Evolutionary conservation across 2,329 filamentous ascomycete species (phyloP).

Genomic region (Chaetomiaceae sp.): DNA sequence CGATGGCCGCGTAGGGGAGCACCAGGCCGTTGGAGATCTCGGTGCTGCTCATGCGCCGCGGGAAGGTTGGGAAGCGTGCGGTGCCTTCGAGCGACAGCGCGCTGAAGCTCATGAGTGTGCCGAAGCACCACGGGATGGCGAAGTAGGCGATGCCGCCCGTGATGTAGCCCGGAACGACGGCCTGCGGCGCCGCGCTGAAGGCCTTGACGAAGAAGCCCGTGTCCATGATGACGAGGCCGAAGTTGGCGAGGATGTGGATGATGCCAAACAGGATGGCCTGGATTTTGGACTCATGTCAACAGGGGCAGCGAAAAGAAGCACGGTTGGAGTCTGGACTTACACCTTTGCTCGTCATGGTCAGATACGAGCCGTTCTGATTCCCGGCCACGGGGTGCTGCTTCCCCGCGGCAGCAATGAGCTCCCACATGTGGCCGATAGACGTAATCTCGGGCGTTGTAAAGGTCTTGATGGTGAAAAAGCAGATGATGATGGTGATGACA

Average conservation of each 20-base stretch:
- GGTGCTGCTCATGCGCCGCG: background rate
- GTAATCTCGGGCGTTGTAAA: background rate
- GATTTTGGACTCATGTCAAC: background rate
- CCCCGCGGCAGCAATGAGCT: background rate
- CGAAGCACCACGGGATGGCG: background rate
- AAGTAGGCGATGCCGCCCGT: background rate
- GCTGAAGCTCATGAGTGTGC: background rate
- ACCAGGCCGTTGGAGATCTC: background rate
- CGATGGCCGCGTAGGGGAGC: background rate
- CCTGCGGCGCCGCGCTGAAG: background rate
- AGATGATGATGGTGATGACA: background rate
- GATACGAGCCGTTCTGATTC: background rate
- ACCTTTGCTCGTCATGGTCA: constrained; percentile 2
- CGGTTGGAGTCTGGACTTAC: background rate
- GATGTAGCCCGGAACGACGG: background rate
- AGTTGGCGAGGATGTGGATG: background rate
- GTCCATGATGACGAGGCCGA: constrained; percentile 1
- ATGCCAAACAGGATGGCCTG: background rate
- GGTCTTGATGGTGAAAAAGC: background rate
- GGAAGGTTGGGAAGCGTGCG: background rate
- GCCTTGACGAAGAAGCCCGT: constrained; percentile 2
- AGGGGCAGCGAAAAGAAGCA: background rate
- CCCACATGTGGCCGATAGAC: background rate
- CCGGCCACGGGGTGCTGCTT: background rate
- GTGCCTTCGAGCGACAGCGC: background rate